phyloP scores from a whole-genome alignment of 768 basidiomycete genomes.

The Sporobolomyces pararoseus region DNA sequence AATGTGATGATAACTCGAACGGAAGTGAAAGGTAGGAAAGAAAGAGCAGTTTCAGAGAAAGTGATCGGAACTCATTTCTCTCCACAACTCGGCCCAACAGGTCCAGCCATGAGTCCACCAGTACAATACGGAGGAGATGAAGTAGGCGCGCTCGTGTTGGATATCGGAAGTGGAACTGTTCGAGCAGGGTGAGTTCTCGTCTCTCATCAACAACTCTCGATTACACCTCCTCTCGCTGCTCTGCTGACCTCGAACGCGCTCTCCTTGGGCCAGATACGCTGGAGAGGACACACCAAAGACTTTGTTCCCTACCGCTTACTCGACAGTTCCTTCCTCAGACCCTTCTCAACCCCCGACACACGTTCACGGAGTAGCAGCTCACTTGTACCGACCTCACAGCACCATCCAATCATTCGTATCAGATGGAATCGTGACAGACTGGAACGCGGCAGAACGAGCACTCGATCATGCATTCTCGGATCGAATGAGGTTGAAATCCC shows the following conservation, averaged over 20 bases:
- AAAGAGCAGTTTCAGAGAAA: background rate
- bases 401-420: constrained; percentile 75
- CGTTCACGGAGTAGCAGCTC: constrained; percentile 65
- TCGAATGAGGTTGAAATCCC: constrained; percentile 36
- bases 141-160: constrained; percentile 91
- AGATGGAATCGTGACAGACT: constrained; percentile 74
- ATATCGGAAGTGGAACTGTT: constrained; percentile 83
- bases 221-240: background rate
- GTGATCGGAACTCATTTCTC: too few species aligned
- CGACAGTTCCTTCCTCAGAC: constrained; percentile 56
- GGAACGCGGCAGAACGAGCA: constrained; percentile 66
- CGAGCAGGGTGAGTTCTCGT: constrained; percentile 63
- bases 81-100: too few species aligned
- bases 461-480: constrained; percentile 64
- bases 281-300: constrained; percentile 94
- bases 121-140: constrained; percentile 42
- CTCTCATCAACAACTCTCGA: background rate
- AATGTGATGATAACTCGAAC: too few species aligned
- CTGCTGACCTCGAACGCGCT: too few species aligned
- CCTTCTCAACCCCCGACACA: constrained; percentile 28
- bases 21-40: background rate
- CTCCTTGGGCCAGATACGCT: constrained; percentile 59
- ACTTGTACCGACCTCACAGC: constrained; percentile 86
- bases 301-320: constrained; percentile 83
- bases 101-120: constrained; percentile 34